Base-by-base conservation (phyloP, 192 early-diverging fungal genomes). In the Cetraspora pellucida region DNA sequence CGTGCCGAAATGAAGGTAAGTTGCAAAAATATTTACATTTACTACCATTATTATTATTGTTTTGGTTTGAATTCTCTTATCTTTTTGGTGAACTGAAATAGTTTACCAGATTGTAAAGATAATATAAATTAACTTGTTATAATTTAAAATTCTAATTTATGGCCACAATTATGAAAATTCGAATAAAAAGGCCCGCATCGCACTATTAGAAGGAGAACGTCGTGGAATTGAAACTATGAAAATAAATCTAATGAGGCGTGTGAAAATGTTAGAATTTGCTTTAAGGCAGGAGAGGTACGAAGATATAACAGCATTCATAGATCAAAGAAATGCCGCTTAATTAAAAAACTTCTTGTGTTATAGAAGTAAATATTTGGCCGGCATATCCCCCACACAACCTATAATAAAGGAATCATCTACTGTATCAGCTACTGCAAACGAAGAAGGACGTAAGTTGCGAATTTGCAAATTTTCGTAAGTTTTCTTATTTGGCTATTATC, bases 221-320 rank as follows among this genome's bases (percentile, higher is more conserved):
- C 80, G 90, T 46, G 94, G 88, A n/a, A 79, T 90, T 52, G 94
- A 95, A 59, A 93, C 89, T 61, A 72, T 89, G 60, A 92, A 91
- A 77, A 80, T 82, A 37, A 93, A 95, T 83, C 79, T 96, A 74
- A 81, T 91, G 81, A 86, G 89, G 78, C 84, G 94, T 19, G 87
- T 93, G 30, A 94, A 94, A 81, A 95, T 96, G 95, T 85, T 96
- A 11, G 94, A 96, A 80, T 93, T 87, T 82, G 90, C 92, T 14
- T 74, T 96, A 72, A 72, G 87, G 68, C 88, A 91, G 69, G 92
- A 95, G 79, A 87, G 94, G 93, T 93, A 85, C 30, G 78, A 31
- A 37, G n/a, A 68, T 76, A 75, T 75, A 76, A 67, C n/a, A 66
- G 11, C 10, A 44, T 67, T 21, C 45, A 44, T 44, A 23, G 17